Conservation (phyloP, 352 stramenopile species). For the Aphanomyces cochlioides region DNA sequence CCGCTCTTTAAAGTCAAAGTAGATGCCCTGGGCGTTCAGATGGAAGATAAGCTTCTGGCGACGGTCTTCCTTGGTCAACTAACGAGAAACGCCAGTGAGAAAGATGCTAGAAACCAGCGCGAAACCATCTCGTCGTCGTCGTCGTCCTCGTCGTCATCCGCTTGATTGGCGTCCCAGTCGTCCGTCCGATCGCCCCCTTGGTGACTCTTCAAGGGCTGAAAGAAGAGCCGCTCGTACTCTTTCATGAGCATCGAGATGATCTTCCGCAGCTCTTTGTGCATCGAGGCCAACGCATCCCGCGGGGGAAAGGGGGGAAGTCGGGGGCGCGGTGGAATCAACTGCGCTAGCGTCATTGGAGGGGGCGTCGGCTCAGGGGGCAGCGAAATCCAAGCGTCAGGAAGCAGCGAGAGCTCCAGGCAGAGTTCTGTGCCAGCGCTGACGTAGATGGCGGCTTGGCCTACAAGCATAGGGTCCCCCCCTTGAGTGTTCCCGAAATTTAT, state of each 20-base stretch:
- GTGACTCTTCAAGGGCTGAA: conserved; percentile 3
- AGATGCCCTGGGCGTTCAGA: conserved; percentile 69
- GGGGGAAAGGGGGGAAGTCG: conserved; percentile 47
- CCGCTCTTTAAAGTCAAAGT: conserved; percentile 78
- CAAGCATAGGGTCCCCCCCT: background rate
- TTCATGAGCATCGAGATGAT: conserved; percentile 53
- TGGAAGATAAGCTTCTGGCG: conserved; percentile 69
- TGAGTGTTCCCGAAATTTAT: background rate
- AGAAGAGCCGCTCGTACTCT: conserved; percentile 53
- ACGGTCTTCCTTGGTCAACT: conserved; percentile 51
- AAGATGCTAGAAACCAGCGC: background rate
- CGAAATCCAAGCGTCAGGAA: conserved; percentile 41
- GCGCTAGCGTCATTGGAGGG: conserved; percentile 40
- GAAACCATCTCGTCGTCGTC: conserved; percentile 19
- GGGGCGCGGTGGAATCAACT: conserved; percentile 53
- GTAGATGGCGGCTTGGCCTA: conserved; percentile 27
- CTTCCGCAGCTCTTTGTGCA: conserved; percentile 58
- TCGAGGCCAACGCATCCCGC: conserved; percentile 41
- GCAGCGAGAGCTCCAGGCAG: conserved; percentile 36
- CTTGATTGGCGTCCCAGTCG: background rate
- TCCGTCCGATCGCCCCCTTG: conserved; percentile 14
- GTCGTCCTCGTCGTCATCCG: conserved; percentile 10
- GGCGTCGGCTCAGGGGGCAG: conserved; percentile 36
- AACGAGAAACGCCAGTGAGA: background rate
- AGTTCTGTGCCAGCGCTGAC: conserved; percentile 36